Evolutionary conservation across 169 alveolate species (phyloP).

Genomic region (Theileria luwenshuni): DNA sequence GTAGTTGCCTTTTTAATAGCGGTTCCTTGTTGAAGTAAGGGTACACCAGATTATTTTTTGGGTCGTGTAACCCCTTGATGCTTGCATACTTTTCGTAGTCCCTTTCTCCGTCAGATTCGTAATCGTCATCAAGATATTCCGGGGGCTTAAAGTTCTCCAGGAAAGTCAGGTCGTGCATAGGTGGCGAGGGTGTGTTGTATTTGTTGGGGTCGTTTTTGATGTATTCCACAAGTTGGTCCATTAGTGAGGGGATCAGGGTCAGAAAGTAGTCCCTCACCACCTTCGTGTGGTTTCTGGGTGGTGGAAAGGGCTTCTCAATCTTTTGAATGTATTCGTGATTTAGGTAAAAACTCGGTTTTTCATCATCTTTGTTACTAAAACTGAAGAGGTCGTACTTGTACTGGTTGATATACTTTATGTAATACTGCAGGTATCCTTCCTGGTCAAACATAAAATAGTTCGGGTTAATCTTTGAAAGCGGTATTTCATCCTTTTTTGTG

Average conservation of each 20-base stretch:
- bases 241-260: slow-evolving; percentile 37
- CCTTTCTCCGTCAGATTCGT: slow-evolving; percentile 24
- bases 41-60: slow-evolving; percentile 35
- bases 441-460: slow-evolving; percentile 58
- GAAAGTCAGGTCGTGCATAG: slow-evolving; percentile 54
- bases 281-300: slow-evolving; percentile 24
- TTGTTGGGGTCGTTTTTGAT: slow-evolving; percentile 67
- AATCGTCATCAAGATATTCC: slow-evolving; percentile 40
- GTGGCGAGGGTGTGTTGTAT: slow-evolving; percentile 62
- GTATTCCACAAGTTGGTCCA: slow-evolving; percentile 60
- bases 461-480: slow-evolving; percentile 36
- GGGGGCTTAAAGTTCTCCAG: slow-evolving; percentile 42
- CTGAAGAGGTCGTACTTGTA: slow-evolving; percentile 57
- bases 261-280: slow-evolving; percentile 36
- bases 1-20: slow-evolving; percentile 45
- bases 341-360: slow-evolving; percentile 42
- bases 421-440: slow-evolving; percentile 48
- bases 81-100: slow-evolving; percentile 54
- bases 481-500: slow-evolving; percentile 10
- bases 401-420: slow-evolving; percentile 42
- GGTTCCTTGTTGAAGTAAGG: slow-evolving; percentile 65
- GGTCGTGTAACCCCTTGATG: slow-evolving; percentile 61
- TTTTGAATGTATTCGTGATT: slow-evolving; percentile 52
- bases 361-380: slow-evolving; percentile 43
- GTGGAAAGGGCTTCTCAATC: slow-evolving; percentile 52